phyloP scores from a whole-genome alignment of 2,329 filamentous ascomycete genomes.

The Magnaporthiopsis poae region DNA sequence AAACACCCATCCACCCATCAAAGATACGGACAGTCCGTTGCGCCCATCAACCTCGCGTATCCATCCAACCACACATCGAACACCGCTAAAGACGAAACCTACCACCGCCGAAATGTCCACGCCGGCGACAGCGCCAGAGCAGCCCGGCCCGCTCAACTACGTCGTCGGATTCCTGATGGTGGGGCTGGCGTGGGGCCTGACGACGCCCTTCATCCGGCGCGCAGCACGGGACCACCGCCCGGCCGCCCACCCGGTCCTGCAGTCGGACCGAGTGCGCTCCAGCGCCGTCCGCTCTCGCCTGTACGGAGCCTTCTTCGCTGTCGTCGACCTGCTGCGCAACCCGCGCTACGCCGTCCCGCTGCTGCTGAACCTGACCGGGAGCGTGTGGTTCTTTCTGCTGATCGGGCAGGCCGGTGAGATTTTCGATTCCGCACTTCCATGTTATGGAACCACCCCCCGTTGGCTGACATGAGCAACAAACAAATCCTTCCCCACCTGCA shows the following conservation, averaged over 20 bases:
- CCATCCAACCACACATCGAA: background rate
- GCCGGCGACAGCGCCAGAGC: conserved; percentile 12
- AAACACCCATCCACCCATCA: background rate
- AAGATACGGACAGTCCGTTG: background rate
- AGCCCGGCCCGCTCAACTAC: conserved; percentile 63
- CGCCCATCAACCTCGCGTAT: background rate
- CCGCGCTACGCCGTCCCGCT: conserved; percentile 78
- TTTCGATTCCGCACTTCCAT: background rate
- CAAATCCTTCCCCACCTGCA: background rate
- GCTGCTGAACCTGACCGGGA: conserved; percentile 80
- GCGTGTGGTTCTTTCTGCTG: conserved; percentile 90
- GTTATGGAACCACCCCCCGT: background rate
- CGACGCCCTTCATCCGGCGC: conserved; percentile 80
- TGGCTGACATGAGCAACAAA: background rate
- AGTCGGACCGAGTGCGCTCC: conserved; percentile 37
- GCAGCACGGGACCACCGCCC: conserved; percentile 69
- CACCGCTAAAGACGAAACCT: background rate
- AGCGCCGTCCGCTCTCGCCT: conserved; percentile 55
- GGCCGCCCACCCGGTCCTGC: conserved; percentile 45
- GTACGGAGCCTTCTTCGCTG: conserved; percentile 60
- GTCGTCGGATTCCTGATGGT: conserved; percentile 82
- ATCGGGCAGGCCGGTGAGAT: conserved; percentile 80
- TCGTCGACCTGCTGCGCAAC: conserved; percentile 67
- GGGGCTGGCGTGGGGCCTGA: conserved; percentile 85
- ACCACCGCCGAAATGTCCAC: conserved; percentile 7